Conservation (phyloP, 345 rosid genomes). For the Rhodomyrtus tomentosa region DNA sequence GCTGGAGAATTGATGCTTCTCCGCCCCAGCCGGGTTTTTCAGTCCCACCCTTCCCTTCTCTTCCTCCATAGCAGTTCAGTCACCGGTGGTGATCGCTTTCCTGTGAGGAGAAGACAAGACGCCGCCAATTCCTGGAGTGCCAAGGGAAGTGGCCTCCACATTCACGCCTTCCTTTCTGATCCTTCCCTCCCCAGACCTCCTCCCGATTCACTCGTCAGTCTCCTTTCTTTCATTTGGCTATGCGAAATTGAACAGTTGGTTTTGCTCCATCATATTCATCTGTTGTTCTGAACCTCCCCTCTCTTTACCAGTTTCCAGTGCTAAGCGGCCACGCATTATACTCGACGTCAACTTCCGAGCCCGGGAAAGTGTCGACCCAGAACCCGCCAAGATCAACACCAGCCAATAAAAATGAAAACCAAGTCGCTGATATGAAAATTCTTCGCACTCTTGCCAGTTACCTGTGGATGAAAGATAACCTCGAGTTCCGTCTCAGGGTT, state of each 20-base stretch:
- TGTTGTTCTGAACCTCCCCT: background rate
- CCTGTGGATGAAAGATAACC: conserved; percentile 82
- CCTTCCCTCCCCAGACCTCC: background rate
- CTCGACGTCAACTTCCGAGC: background rate
- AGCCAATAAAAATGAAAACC: background rate
- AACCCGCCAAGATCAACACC: background rate
- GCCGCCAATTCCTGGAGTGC: background rate
- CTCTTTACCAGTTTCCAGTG: background rate
- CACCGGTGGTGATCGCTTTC: background rate
- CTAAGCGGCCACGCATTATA: background rate
- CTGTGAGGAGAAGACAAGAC: background rate
- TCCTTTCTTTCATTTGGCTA: background rate
- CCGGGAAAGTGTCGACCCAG: background rate
- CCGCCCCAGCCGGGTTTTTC: background rate
- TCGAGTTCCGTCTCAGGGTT: conserved; percentile 77
- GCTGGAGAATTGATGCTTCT: background rate
- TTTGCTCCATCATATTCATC: background rate
- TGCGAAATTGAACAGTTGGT: background rate
- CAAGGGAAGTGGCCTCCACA: background rate
- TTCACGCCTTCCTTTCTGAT: background rate
- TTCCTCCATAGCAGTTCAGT: background rate
- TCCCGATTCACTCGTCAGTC: background rate
- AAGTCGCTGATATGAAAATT: conserved; percentile 57
- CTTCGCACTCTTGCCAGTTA: conserved; percentile 67
- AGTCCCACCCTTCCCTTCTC: background rate